Percentiles rank a stretch among this genome's conserved stretches.
phyloP scores from a whole-genome alignment of 2,329 filamentous ascomycete genomes.

The Ophiostoma fasciatum region DNA sequence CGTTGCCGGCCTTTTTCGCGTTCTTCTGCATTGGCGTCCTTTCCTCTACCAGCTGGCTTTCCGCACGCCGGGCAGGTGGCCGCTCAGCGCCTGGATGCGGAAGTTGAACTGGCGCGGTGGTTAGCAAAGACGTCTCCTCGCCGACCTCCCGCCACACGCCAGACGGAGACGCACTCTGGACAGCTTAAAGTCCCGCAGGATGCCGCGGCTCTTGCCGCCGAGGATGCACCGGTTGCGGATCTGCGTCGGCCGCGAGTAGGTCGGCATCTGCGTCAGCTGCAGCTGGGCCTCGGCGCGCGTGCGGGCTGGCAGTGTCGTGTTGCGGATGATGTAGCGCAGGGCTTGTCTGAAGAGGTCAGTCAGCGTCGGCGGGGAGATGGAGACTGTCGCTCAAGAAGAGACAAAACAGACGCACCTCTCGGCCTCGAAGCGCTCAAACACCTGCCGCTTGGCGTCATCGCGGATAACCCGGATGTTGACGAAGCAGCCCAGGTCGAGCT shows the following conservation, averaged over 20 bases:
- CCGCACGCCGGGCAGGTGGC: constrained; percentile 79
- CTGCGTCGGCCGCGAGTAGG: constrained; percentile 85
- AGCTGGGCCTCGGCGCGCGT: constrained; percentile 85
- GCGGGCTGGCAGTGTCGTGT: constrained; percentile 69
- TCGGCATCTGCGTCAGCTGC: constrained; percentile 87
- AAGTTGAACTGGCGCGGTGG: constrained; percentile 63
- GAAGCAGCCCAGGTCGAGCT: constrained; percentile 77
- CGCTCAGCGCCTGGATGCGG: constrained; percentile 72
- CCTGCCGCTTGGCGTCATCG: constrained; percentile 93
- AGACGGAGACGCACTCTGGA: constrained; percentile 69
- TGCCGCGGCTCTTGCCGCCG: constrained; percentile 77
- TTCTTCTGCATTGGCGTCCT: too few species aligned
- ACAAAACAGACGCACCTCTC: constrained; percentile 49
- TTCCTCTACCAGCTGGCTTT: constrained; percentile 95
- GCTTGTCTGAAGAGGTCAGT: constrained; percentile 66
- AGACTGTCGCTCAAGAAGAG: too few species aligned
- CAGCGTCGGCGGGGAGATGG: too few species aligned
- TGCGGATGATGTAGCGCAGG: constrained; percentile 82
- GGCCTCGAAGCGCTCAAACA: constrained; percentile 72
- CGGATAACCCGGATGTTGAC: constrained; percentile 77
- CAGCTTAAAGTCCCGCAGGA: constrained; percentile 89
- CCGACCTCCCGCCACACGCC: not conserved
- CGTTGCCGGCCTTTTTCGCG: too few species aligned
- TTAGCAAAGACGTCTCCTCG: not conserved
- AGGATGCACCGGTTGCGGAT: constrained; percentile 88